Evolutionary conservation across 352 stramenopile species (phyloP), one percentile per base, ranked within the genome.

Genomic region (Globisporangium irregulare): DNA sequence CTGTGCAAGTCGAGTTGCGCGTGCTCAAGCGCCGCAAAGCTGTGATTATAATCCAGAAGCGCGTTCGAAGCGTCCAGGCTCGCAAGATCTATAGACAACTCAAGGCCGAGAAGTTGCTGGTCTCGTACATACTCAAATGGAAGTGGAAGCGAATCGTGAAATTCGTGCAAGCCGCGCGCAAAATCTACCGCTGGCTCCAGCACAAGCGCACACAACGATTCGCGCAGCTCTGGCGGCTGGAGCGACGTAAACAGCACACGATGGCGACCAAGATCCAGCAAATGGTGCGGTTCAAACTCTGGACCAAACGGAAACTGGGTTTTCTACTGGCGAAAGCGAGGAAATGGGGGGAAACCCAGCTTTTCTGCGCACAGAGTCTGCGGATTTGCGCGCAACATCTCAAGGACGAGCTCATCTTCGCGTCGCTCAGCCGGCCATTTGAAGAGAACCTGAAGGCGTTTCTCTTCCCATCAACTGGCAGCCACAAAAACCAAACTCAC

Each of bases 371-470:
- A 6, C 77, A 87, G 58, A 82, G 77, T 22, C 60, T 86, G 0
- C 66, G 62, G 15, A 58, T 85, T 0, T 83, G 75, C 38, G 73
- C 61, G 51, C 81, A 89, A 62, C 76, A 87, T 54, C 18, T 82
- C 38, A 73, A 55, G 0, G 79, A 89, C 53, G 66, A 55, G 9
- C 64, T 89, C 27, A 67, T 78, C 29, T 65, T 82, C 4, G 68
- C 74, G 43, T 87, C 81, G 4, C 60, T 76, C 12, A 57, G 25
- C 2, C 32, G 29, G 0, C 14, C 57, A 1, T 71, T 73, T 41
- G 68, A 71, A 36, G 54, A 59, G 15, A 43, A 27, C n/a, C 27
- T 71, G 29, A 64, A 57, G n/a, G n/a, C 7, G 27, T 51, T 54
- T 5, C 22, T 73, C 24, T n/a, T n/a, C 25, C 48, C 55, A 36